These are phyloP conservation scores for Nadsonia commutata DNA, from an alignment of 1,139 yeast genomes.

Conservation along the genomic window DNA sequence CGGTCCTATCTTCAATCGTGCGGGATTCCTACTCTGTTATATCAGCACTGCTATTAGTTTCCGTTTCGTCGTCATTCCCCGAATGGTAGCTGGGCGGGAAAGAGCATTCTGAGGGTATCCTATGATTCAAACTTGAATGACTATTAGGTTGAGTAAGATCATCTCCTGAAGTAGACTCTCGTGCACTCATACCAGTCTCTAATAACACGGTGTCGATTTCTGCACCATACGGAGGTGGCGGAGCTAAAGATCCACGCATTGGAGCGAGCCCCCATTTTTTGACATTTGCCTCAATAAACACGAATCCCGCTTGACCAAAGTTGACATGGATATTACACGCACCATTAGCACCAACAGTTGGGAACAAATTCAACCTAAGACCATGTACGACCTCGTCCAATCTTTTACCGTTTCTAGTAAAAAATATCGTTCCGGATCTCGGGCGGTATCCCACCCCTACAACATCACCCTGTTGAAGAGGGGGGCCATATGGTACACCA, in stretches of 20 bases:
- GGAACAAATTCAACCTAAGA: slow-evolving; percentile 66
- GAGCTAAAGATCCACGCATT: slow-evolving; percentile 53
- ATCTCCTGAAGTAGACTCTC: too few relatives aligned
- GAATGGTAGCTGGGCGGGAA: too few relatives aligned
- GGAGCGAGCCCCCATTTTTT: slow-evolving; percentile 87
- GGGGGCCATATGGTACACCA: slow-evolving; percentile 60
- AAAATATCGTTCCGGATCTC: slow-evolving; percentile 66
- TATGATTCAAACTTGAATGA: too few relatives aligned
- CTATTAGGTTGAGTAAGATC: too few relatives aligned
- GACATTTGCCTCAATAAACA: slow-evolving; percentile 89
- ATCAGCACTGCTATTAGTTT: too few relatives aligned
- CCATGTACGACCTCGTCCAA: slow-evolving; percentile 73
- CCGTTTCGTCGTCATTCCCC: too few relatives aligned
- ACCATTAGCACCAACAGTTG: slow-evolving; percentile 76
- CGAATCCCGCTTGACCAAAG: slow-evolving; percentile 84
- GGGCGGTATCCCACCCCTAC: slow-evolving; percentile 85
- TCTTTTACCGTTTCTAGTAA: slow-evolving; percentile 83
- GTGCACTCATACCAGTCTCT: too few relatives aligned
- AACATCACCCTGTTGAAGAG: slow-evolving; percentile 69
- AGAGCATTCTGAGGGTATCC: too few relatives aligned
- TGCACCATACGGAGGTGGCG: slow-evolving; percentile 59
- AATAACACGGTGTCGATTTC: slow-evolving; percentile 29
- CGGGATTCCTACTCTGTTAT: too few relatives aligned
- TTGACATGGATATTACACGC: slow-evolving; percentile 68
- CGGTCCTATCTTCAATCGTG: too few relatives aligned